These are phyloP conservation scores for Starmerella vitae DNA, from an alignment of 805 yeast genomes.

Conservation along the genomic window DNA sequence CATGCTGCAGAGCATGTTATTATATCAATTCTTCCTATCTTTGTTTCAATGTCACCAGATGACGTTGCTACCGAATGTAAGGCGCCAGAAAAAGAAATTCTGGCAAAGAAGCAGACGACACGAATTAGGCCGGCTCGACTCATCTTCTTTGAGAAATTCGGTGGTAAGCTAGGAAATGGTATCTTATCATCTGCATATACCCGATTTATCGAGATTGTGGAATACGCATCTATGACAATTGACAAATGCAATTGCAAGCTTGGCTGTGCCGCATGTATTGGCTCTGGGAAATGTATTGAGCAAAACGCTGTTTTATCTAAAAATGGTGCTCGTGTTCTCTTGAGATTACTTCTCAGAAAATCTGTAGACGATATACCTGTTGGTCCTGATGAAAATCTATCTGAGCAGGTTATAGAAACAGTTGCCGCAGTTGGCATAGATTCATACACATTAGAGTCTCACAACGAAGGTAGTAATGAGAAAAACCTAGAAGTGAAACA, in stretches of 20 bases:
- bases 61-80: conserved; percentile 90
- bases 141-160: conserved; percentile 70
- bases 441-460: too few relatives aligned
- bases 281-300: conserved; percentile 70
- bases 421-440: conserved; percentile 14
- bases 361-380: conserved; percentile 32
- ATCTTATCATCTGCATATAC: conserved; percentile 68
- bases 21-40: conserved; percentile 62
- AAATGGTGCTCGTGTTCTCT: conserved; percentile 62
- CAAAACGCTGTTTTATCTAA: conserved; percentile 72
- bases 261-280: conserved; percentile 81
- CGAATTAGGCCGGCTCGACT: conserved; percentile 79
- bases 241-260: conserved; percentile 45
- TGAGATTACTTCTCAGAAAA: conserved; percentile 48
- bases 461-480: too few relatives aligned
- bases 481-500: too few relatives aligned
- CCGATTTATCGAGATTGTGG: conserved; percentile 52
- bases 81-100: conserved; percentile 90
- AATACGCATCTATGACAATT: conserved; percentile 45
- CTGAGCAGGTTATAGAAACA: conserved; percentile 6
- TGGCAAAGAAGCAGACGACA: conserved; percentile 49
- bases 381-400: conserved; percentile 29
- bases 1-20: conserved; percentile 93
- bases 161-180: conserved; percentile 71
- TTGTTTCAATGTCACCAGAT: conserved; percentile 46